Evolutionary conservation across 371 early-diverging fungal genomes (phyloP).

Genomic region (Circinella minor): DNA sequence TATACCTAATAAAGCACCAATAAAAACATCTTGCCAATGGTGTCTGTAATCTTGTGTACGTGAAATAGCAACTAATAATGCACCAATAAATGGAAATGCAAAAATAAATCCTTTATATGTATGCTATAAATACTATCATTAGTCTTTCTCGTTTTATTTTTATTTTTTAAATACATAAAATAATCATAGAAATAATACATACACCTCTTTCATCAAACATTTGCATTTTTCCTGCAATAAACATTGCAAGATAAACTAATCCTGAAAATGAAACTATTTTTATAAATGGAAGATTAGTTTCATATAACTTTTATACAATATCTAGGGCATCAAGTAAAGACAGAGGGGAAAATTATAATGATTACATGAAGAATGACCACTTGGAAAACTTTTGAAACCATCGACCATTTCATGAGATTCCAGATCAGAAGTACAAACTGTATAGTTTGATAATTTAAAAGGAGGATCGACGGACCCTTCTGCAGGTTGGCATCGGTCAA

Average conservation of each 20-base stretch:
- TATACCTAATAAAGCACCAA: slow-evolving; percentile 60
- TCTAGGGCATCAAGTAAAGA: no score
- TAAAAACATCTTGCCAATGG: slow-evolving; percentile 83
- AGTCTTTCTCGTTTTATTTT: no score
- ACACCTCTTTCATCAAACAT: slow-evolving; percentile 71
- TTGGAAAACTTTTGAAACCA: slow-evolving; percentile 92
- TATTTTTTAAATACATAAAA: background rate
- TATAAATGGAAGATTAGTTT: no score
- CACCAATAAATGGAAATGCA: slow-evolving; percentile 66
- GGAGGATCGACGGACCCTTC: slow-evolving; percentile 54
- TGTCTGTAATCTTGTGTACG: slow-evolving; percentile 82
- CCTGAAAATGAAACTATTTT: slow-evolving; percentile 73
- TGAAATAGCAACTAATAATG: slow-evolving; percentile 71
- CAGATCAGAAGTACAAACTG: slow-evolving; percentile 44
- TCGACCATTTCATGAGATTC: slow-evolving; percentile 66
- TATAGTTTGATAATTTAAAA: slow-evolving; percentile 60
- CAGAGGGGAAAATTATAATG: background rate
- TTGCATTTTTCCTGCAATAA: slow-evolving; percentile 72
- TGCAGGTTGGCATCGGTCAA: slow-evolving; percentile 82
- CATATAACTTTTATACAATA: no score
- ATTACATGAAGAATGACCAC: slow-evolving; percentile 88
- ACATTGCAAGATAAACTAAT: slow-evolving; percentile 71
- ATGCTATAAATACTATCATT: slow-evolving; percentile 34
- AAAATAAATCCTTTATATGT: slow-evolving; percentile 71
- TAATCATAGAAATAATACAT: slow-evolving; percentile 11